Percentiles rank a stretch among this genome's conserved stretches.
Evolutionary conservation across 2,329 filamentous ascomycete genomes (phyloP).

Genomic region (Apiospora koreana): DNA sequence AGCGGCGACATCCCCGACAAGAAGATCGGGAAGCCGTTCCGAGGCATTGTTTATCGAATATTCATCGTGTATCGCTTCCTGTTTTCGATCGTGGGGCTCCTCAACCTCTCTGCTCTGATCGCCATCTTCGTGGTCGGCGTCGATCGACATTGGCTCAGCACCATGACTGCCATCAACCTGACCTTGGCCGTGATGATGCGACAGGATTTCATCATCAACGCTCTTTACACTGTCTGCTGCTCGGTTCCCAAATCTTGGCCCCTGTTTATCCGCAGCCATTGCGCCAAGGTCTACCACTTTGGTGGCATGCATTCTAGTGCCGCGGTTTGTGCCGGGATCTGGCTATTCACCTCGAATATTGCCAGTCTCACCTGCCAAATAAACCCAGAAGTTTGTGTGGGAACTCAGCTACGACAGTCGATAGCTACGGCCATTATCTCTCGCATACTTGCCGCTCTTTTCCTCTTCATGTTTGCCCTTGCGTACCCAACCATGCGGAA

Average conservation of each 20-base stretch:
- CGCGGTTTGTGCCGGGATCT: conserved; percentile 48
- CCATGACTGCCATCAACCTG: conserved; percentile 50
- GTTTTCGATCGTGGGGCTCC: conserved; percentile 53
- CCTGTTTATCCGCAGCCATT: conserved; percentile 47
- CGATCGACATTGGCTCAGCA: conserved; percentile 38
- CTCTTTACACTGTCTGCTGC: conserved; percentile 46
- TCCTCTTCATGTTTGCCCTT: conserved; percentile 58
- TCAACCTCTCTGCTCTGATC: conserved; percentile 51
- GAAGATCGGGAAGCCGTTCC: conserved; percentile 26
- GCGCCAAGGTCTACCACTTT: conserved; percentile 53
- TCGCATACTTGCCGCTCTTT: conserved; percentile 57
- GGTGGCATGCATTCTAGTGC: conserved; percentile 53
- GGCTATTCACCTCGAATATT: conserved; percentile 42
- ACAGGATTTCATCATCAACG: conserved; percentile 55
- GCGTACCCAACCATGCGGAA: conserved; percentile 65
- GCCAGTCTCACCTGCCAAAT: conserved; percentile 20
- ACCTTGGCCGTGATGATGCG: conserved; percentile 51
- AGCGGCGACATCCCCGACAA: conserved; percentile 16
- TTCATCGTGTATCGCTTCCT: conserved; percentile 58
- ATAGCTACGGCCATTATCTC: conserved; percentile 49
- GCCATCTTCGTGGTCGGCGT: conserved; percentile 38
- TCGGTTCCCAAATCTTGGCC: conserved; percentile 47
- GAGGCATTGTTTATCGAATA: conserved; percentile 44
- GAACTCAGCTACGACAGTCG: conserved; percentile 30
- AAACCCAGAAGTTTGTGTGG: conserved; percentile 14